Conservation (phyloP, 495 filamentous ascomycete genomes). For the Aspergillus diversus region DNA sequence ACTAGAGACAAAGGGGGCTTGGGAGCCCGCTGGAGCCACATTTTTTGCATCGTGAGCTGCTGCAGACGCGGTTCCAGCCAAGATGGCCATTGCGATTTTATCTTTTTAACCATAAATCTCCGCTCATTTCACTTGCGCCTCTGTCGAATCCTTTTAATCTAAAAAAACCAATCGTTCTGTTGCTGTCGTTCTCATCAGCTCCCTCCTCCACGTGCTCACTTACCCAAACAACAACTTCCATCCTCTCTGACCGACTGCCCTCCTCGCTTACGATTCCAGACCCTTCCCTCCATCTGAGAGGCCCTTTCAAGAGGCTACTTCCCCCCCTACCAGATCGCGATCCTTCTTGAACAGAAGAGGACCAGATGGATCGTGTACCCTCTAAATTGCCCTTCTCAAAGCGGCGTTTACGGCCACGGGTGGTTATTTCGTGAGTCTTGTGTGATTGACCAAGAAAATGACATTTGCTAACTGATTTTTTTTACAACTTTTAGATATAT, state of each 20-base stretch:
- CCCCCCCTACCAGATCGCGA: not conserved
- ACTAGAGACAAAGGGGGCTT: not conserved
- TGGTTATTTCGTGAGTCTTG: conserved; percentile 56
- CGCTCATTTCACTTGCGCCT: not conserved
- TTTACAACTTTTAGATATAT: conserved; percentile 55
- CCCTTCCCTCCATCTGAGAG: not conserved
- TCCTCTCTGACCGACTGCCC: not conserved
- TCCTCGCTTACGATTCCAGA: not conserved
- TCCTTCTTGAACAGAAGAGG: not conserved
- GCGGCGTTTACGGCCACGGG: conserved; percentile 50
- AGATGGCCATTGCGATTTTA: not conserved
- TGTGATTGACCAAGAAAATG: not conserved
- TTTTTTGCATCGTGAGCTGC: conserved; percentile 2
- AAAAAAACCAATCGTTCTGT: not conserved
- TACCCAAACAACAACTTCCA: conserved; percentile 2
- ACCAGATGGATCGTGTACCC: conserved; percentile 41
- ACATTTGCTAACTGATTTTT: conserved; percentile 7
- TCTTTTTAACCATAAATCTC: not conserved
- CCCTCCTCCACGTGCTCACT: conserved; percentile 13
- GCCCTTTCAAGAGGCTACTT: not conserved
- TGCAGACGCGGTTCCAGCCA: not conserved
- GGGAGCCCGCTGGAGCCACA: not conserved
- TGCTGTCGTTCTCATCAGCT: not conserved
- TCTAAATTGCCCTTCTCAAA: conserved; percentile 57
- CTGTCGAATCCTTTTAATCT: not conserved